These are phyloP conservation scores for Salix udensis DNA, from an alignment of 345 rosid genomes.

Conservation along the genomic window DNA sequence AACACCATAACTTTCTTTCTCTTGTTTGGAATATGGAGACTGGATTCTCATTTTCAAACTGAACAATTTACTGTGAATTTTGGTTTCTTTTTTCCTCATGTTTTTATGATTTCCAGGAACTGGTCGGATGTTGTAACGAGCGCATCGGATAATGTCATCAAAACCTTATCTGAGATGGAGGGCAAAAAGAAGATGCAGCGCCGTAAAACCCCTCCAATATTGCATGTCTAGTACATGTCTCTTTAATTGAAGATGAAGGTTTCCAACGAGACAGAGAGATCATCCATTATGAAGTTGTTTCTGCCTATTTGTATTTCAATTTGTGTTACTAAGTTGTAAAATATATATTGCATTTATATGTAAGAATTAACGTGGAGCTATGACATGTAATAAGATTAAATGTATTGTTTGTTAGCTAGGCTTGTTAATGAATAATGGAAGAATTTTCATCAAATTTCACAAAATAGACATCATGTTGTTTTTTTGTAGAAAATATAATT, in stretches of 20 bases:
- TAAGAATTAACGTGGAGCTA: too few relatives aligned
- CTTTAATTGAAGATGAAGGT: background rate
- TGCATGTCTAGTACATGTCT: background rate
- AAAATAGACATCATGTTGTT: too few relatives aligned
- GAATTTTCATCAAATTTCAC: too few relatives aligned
- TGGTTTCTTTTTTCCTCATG: background rate
- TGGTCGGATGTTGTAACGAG: constrained; percentile 55
- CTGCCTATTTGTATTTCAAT: background rate
- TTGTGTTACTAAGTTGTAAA: background rate
- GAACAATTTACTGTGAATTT: background rate
- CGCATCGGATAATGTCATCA: constrained; percentile 56
- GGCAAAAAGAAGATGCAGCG: constrained; percentile 25
- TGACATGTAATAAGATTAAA: too few relatives aligned
- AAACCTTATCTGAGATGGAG: constrained; percentile 52
- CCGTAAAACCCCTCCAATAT: constrained; percentile 2
- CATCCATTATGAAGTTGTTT: background rate
- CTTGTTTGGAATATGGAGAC: background rate
- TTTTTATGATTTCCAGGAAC: constrained; percentile 34
- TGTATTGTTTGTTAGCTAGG: too few relatives aligned
- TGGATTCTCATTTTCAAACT: too few relatives aligned
- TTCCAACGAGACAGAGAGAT: background rate
- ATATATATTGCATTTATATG: background rate
- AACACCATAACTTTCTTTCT: background rate
- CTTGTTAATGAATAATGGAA: too few relatives aligned
- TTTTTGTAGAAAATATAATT: too few relatives aligned